These are phyloP conservation scores for Backusella circina DNA, from an alignment of 192 early-diverging fungal species.

Conservation along the genomic window DNA sequence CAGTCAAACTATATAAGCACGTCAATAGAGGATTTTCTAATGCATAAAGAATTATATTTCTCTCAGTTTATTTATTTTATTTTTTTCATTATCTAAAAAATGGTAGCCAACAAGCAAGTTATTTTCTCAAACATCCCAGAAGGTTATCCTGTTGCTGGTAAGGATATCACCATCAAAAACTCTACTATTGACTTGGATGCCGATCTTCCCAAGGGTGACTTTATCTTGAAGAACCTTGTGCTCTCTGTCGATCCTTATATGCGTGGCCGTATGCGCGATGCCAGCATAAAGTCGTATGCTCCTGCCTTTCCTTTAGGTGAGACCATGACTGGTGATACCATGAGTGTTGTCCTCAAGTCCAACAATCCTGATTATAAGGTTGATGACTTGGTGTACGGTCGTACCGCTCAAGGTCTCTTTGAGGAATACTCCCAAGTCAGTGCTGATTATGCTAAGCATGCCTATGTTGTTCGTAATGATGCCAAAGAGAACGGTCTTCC, in stretches of 20 bases:
- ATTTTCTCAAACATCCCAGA: conserved; percentile 33
- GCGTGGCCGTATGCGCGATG: conserved; percentile 61
- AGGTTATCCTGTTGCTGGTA: conserved; percentile 32
- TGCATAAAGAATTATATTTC: not conserved
- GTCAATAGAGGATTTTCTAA: not conserved
- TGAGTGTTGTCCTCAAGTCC: conserved; percentile 65
- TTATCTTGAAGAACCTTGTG: conserved; percentile 57
- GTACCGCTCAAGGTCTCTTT: conserved; percentile 43
- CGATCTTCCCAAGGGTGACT: conserved; percentile 39
- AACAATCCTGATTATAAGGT: conserved; percentile 50
- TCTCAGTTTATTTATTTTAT: not conserved
- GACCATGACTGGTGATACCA: conserved; percentile 56
- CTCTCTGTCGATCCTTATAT: conserved; percentile 79
- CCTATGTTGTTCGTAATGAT: conserved; percentile 33
- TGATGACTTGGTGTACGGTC: conserved; percentile 63
- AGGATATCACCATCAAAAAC: conserved; percentile 44
- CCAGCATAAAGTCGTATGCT: conserved; percentile 39
- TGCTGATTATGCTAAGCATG: conserved; percentile 18
- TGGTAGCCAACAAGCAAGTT: conserved; percentile 44
- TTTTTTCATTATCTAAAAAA: not conserved
- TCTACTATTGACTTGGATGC: conserved; percentile 41
- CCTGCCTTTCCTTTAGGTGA: conserved; percentile 51
- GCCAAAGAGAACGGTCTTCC: conserved; percentile 43
- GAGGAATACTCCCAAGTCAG: conserved; percentile 52
- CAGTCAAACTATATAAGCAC: not conserved